Evolutionary conservation across 768 basidiomycete genomes (phyloP).

Genomic region (Pleurotus ostreatus): DNA sequence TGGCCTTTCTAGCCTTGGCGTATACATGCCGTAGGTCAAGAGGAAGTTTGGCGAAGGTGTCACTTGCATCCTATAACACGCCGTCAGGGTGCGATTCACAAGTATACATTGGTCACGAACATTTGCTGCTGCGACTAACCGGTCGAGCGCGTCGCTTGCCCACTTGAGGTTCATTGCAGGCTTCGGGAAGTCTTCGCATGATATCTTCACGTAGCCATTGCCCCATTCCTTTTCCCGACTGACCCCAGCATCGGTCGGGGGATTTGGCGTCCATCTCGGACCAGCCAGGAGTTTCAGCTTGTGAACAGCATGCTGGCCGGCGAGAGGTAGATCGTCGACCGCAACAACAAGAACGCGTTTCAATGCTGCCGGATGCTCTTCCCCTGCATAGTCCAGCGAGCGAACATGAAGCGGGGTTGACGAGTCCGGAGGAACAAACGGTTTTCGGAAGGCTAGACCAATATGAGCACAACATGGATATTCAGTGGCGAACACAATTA

Average conservation of each 20-base stretch:
- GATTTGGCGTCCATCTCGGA: slow-evolving; percentile 74
- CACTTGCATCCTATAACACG: slow-evolving; percentile 31
- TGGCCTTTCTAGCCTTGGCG: slow-evolving; percentile 67
- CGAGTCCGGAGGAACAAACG: slow-evolving; percentile 64
- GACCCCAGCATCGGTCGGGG: slow-evolving; percentile 68
- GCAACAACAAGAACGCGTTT: slow-evolving; percentile 77
- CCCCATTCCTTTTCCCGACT: slow-evolving; percentile 42
- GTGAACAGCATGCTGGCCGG: slow-evolving; percentile 61
- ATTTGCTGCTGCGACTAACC: slow-evolving; percentile 77
- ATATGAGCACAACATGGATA: slow-evolving; percentile 1
- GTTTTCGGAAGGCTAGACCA: slow-evolving; percentile 70
- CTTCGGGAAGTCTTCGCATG: slow-evolving; percentile 82
- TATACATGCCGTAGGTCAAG: slow-evolving; percentile 80
- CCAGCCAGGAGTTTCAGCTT: slow-evolving; percentile 89
- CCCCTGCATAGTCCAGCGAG: slow-evolving; percentile 73
- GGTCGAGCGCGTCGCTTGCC: slow-evolving; percentile 83
- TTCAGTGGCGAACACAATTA: slow-evolving; percentile 24
- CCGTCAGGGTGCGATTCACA: slow-evolving; percentile 12
- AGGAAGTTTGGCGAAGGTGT: slow-evolving; percentile 62
- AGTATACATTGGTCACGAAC: slow-evolving; percentile 44
- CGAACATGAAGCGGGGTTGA: slow-evolving; percentile 65
- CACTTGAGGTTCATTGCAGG: slow-evolving; percentile 91
- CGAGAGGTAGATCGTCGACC: slow-evolving; percentile 69
- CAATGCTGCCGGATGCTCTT: slow-evolving; percentile 62
- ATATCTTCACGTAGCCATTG: slow-evolving; percentile 86